A percentile compares a stretch with the other conserved stretches of the same genome.
These are phyloP conservation scores for Xylaria curta DNA, from an alignment of 495 filamentous ascomycete species.

Conservation along the genomic window DNA sequence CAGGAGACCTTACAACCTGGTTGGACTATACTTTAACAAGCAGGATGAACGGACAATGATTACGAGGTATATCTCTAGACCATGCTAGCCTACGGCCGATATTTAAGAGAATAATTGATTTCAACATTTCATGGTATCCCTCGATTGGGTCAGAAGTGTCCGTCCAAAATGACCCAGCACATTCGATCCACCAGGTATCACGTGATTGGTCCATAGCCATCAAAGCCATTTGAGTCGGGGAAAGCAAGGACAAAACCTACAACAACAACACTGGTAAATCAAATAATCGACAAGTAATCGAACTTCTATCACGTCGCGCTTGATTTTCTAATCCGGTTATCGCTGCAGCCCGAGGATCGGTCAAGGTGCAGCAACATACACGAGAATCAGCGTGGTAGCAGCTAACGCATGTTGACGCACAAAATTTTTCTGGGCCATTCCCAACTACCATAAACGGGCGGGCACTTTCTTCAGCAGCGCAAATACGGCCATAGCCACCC, in stretches of 20 bases:
- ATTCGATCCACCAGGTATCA: slow-evolving; percentile 2
- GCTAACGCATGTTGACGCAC: slow-evolving; percentile 13
- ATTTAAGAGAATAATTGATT: background rate
- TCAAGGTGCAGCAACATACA: background rate
- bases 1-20: slow-evolving; percentile 68
- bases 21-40: slow-evolving; percentile 52
- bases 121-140: background rate
- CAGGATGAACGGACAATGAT: slow-evolving; percentile 32
- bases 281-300: background rate
- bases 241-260: background rate
- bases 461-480: background rate
- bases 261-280: slow-evolving; percentile 10
- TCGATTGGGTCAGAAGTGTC: background rate
- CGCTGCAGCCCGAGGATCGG: background rate
- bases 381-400: background rate
- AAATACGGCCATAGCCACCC: slow-evolving; percentile 9
- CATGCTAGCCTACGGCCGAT: background rate
- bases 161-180: background rate
- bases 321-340: background rate
- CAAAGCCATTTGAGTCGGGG: background rate
- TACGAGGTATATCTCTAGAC: background rate
- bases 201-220: slow-evolving; percentile 26
- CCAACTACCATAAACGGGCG: background rate
- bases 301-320: background rate
- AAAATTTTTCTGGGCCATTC: slow-evolving; percentile 29